These are phyloP conservation scores for Amesomyces nigricolor DNA, from an alignment of 2,329 filamentous ascomycete species.

Conservation along the genomic window DNA sequence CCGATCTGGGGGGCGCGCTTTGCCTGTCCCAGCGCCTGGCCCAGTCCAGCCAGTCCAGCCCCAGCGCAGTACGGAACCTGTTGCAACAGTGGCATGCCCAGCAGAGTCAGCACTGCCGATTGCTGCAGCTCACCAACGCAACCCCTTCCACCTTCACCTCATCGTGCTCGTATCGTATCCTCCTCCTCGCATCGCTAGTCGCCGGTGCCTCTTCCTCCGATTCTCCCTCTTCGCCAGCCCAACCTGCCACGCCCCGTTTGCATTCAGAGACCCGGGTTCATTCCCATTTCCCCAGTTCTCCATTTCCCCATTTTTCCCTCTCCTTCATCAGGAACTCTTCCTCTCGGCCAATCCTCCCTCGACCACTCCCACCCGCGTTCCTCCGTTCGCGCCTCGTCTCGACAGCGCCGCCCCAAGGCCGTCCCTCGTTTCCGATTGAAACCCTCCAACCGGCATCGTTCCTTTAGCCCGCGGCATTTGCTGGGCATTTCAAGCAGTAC, in stretches of 20 bases:
- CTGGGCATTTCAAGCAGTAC: background rate
- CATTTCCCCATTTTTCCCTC: too few species aligned
- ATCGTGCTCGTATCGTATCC: conserved; percentile 10
- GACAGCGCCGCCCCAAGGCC: too few species aligned
- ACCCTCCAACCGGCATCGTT: too few species aligned
- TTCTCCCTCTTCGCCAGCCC: background rate
- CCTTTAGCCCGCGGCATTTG: too few species aligned
- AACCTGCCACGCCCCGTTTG: background rate
- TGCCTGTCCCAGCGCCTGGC: background rate
- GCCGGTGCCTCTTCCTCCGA: conserved; percentile 14
- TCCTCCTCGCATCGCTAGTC: conserved; percentile 5
- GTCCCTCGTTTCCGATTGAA: too few species aligned
- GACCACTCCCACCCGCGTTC: too few species aligned
- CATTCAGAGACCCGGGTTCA: too few species aligned
- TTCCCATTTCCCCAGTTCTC: too few species aligned
- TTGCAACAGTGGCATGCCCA: background rate
- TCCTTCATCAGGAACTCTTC: too few species aligned
- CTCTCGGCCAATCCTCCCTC: too few species aligned
- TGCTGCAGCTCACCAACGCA: conserved; percentile 5
- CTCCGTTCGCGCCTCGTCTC: too few species aligned
- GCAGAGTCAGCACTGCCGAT: background rate
- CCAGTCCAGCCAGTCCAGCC: background rate
- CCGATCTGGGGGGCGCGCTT: background rate
- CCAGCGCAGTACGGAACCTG: background rate
- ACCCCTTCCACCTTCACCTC: background rate